Base-by-base conservation (phyloP, 108 stramenopile species). In the Hondaea fermentalgiana region DNA sequence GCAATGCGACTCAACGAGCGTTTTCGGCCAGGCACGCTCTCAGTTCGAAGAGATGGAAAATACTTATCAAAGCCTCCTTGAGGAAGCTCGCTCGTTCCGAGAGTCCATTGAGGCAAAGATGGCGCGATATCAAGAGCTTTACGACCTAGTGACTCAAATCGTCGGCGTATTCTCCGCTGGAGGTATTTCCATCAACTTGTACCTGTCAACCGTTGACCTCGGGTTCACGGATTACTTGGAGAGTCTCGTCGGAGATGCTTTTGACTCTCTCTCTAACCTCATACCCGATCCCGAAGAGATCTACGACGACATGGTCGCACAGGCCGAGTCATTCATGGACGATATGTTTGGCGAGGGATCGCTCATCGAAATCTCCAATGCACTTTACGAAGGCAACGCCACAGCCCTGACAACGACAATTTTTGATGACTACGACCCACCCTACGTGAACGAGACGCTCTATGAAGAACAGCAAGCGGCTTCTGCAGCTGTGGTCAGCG, bases 391-490 rank as follows among this genome's bases (percentile, higher is more conserved):
- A 45, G 51, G 49, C n/a, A 53, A 53, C 51, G n/a, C 49, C 51
- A 53, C 76, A 12, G n/a, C n/a, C 49, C 49, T 83, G 1, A 53
- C 45, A 6, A 6, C 6, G n/a, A 25, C 45, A 14, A 16, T 47
- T 4, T 83, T 83, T 83, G 51, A 53, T 23, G 76, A 83, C 76
- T 83, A 83, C 51, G 76, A 83, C 51, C 76, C 76, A 6, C 76
- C 76, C n/a, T 21, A 47, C 6, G 51, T 83, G n/a, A 28, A 83
- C 28, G 76, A 83, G 64, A 69, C 64, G 3, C 64, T 69, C 28
- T 47, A 83, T 45, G 1, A 47, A 6, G 76, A 83, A 23, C 51
- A 83, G 25, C 23, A 53, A 8, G 76, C 19, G 14, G n/a, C 4
- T 4, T 83, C 76, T 6, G n/a, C 49, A 12, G 51, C 49, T 12